Evolutionary conservation across 768 basidiomycete genomes (phyloP).

Genomic region (Cubamyces sp.): DNA sequence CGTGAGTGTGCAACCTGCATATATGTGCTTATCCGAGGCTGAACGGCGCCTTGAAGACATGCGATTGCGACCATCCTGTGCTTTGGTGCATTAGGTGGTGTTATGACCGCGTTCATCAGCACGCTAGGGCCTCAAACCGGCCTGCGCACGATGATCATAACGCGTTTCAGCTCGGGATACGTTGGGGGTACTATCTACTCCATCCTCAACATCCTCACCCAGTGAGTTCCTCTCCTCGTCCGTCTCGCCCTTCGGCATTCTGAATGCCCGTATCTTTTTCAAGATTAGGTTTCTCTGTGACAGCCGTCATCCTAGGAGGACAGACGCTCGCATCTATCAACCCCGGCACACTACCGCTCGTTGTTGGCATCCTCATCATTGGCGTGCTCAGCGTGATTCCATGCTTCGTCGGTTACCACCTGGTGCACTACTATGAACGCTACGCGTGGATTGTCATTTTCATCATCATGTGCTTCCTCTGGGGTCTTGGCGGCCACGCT

Average conservation of each 20-base stretch:
- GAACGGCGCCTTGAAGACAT: constrained; percentile 37
- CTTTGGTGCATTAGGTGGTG: constrained; percentile 49
- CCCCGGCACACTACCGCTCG: constrained; percentile 46
- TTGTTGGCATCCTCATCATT: constrained; percentile 53
- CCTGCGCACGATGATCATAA: constrained; percentile 57
- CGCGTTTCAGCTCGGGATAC: constrained; percentile 53
- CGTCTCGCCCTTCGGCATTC: not conserved
- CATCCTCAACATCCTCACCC: constrained; percentile 55
- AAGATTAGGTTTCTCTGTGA: constrained; percentile 53
- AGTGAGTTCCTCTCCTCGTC: constrained; percentile 24
- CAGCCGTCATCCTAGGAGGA: constrained; percentile 56
- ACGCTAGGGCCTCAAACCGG: constrained; percentile 58
- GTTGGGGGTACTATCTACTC: constrained; percentile 53
- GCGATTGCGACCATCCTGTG: constrained; percentile 48
- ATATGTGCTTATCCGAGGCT: not conserved
- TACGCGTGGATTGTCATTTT: constrained; percentile 56
- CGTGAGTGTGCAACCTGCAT: constrained; percentile 32
- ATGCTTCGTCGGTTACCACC: constrained; percentile 51
- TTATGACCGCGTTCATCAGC: constrained; percentile 53
- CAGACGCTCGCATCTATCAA: constrained; percentile 53
- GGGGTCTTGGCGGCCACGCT: constrained; percentile 51
- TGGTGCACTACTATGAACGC: constrained; percentile 54
- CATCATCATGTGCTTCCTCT: constrained; percentile 54
- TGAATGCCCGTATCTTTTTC: not conserved
- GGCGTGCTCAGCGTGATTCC: constrained; percentile 46